Conservation (phyloP, 169 alveolate genomes). For the Fabrea salina region DNA sequence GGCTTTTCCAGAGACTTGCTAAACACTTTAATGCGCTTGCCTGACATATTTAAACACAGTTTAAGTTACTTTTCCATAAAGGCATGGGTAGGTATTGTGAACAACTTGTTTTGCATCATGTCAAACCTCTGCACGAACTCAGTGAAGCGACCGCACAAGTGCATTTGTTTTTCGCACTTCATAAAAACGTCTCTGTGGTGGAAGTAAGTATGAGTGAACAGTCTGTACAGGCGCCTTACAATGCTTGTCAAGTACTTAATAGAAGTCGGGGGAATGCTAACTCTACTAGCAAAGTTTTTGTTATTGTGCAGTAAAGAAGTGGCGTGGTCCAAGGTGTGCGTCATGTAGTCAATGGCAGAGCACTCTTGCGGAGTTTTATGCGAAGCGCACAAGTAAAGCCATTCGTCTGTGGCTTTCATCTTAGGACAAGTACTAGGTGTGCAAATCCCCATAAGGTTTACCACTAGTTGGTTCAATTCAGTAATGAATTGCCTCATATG, state of each 20-base stretch:
- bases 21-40: not conserved
- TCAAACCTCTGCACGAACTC: slow-evolving; percentile 68
- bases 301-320: slow-evolving; percentile 72
- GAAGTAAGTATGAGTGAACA: slow-evolving; percentile 80
- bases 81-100: slow-evolving; percentile 49
- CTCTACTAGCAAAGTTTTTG: slow-evolving; percentile 67
- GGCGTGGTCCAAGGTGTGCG: slow-evolving; percentile 85
- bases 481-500: slow-evolving; percentile 85
- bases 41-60: not conserved
- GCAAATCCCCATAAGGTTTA: slow-evolving; percentile 77
- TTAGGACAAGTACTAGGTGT: slow-evolving; percentile 79
- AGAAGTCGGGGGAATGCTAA: slow-evolving; percentile 59
- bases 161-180: slow-evolving; percentile 82
- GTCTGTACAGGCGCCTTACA: slow-evolving; percentile 77
- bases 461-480: slow-evolving; percentile 84
- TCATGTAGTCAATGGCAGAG: slow-evolving; percentile 91
- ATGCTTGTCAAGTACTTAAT: slow-evolving; percentile 59
- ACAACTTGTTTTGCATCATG: slow-evolving; percentile 41
- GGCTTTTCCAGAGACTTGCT: not conserved
- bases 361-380: slow-evolving; percentile 88
- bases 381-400: slow-evolving; percentile 88
- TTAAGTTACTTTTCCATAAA: not conserved
- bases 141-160: slow-evolving; percentile 85
- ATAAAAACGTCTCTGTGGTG: slow-evolving; percentile 82
- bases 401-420: slow-evolving; percentile 89